Percentiles rank a stretch among this genome's conserved stretches.
These are phyloP conservation scores for Protomyces inundatus DNA, from an alignment of 1,139 yeast genomes.

Conservation along the genomic window DNA sequence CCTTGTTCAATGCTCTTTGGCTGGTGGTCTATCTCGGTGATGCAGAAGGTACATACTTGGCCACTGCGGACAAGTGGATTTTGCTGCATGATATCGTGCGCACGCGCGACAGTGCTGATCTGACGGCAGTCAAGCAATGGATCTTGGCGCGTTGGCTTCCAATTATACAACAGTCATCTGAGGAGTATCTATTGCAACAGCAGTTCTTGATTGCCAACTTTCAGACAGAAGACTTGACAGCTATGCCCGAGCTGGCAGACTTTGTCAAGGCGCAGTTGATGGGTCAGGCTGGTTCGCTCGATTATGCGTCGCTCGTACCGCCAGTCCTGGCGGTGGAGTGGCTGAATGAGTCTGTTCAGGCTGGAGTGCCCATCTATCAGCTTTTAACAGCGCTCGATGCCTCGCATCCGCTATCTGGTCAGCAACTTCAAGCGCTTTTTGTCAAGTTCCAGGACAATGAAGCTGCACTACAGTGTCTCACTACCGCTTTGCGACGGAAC, in stretches of 20 bases:
- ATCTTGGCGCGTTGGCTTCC: background rate
- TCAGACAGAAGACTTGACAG: background rate
- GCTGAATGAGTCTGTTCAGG: background rate
- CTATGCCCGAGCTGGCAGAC: background rate
- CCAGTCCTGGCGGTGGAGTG: background rate
- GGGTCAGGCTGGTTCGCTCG: background rate
- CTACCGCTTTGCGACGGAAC: background rate
- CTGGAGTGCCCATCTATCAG: background rate
- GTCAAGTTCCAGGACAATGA: background rate
- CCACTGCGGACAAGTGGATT: background rate
- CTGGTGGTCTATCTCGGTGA: background rate
- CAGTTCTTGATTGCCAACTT: background rate
- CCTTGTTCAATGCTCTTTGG: slow-evolving; percentile 7
- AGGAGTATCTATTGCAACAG: background rate
- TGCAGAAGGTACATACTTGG: background rate
- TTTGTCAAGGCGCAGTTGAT: background rate
- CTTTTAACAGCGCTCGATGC: background rate
- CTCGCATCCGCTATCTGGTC: background rate
- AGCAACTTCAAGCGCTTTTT: background rate
- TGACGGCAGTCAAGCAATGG: background rate
- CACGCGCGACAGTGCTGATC: background rate
- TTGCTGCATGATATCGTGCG: background rate
- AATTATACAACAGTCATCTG: background rate
- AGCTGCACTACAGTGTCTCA: background rate
- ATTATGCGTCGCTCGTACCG: background rate